phyloP scores from a whole-genome alignment of 495 filamentous ascomycete genomes.

The Neurospora sublineolata region DNA sequence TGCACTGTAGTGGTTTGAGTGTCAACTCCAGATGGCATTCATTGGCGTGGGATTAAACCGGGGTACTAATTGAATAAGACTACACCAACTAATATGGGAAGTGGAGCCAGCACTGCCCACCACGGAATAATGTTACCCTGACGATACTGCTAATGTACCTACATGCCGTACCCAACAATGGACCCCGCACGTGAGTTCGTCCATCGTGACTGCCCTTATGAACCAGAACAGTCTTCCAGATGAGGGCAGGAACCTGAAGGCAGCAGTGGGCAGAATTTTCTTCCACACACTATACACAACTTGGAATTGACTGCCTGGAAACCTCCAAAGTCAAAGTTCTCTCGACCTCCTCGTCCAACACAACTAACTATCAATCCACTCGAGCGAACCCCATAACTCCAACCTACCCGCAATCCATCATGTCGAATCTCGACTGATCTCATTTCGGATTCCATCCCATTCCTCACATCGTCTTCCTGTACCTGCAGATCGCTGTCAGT shows the following conservation, averaged over 20 bases:
- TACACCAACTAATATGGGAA: not conserved
- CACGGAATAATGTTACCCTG: not conserved
- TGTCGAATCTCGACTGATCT: not conserved
- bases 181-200: not conserved
- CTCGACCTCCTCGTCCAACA: not conserved
- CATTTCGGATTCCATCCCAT: not conserved
- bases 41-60: not conserved
- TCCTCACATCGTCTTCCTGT: not conserved
- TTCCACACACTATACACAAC: not conserved
- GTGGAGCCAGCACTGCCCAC: not conserved
- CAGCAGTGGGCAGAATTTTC: not conserved
- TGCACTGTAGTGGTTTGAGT: not conserved
- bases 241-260: not conserved
- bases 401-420: not conserved
- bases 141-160: not conserved
- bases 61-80: not conserved
- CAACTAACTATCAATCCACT: not conserved
- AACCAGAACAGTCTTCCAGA: not conserved
- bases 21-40: not conserved
- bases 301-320: not conserved
- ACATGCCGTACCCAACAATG: not conserved
- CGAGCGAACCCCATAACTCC: not conserved
- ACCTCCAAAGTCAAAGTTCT: not conserved
- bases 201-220: not conserved
- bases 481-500: not conserved